Conservation (phyloP, 768 basidiomycete species). For the Mycena leptocephala region DNA sequence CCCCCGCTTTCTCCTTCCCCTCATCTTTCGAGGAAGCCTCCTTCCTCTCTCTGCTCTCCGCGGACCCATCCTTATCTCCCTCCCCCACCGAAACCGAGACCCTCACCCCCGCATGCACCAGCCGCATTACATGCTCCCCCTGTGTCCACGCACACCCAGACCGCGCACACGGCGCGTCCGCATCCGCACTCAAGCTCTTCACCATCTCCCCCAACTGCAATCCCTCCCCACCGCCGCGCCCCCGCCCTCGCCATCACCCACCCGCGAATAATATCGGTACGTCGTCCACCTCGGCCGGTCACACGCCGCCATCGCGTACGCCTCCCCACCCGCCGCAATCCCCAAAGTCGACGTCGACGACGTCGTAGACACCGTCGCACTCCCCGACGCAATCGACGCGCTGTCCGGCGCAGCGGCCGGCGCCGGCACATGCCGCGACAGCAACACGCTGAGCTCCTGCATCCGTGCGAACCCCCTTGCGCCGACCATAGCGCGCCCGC, state of each 20-base stretch:
- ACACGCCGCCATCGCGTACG: slow-evolving; percentile 52
- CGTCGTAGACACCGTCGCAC: slow-evolving; percentile 23
- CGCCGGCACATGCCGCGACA: slow-evolving; percentile 56
- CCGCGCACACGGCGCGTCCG: slow-evolving; percentile 2
- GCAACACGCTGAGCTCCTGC: slow-evolving; percentile 70
- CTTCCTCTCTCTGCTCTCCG: too few species aligned
- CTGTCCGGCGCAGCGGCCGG: slow-evolving; percentile 32
- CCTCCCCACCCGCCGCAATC: slow-evolving; percentile 20
- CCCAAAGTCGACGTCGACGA: slow-evolving; percentile 32
- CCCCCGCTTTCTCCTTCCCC: neutral
- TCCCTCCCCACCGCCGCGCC: slow-evolving; percentile 47
- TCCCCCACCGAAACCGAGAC: slow-evolving; percentile 41
- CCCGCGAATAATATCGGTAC: slow-evolving; percentile 65
- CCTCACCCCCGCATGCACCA: slow-evolving; percentile 53
- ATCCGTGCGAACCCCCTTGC: slow-evolving; percentile 70
- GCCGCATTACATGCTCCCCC: slow-evolving; percentile 53
- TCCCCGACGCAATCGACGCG: neutral
- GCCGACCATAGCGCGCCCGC: slow-evolving; percentile 65
- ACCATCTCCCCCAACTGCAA: slow-evolving; percentile 62
- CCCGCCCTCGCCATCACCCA: slow-evolving; percentile 36
- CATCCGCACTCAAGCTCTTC: slow-evolving; percentile 42
- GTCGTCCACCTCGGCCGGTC: slow-evolving; percentile 66
- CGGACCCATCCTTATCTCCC: neutral
- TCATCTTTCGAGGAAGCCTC: too few species aligned
- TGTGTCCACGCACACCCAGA: slow-evolving; percentile 39